Conservation (phyloP, 1,284 basidiomycete species). For the Baeospora myosura region DNA sequence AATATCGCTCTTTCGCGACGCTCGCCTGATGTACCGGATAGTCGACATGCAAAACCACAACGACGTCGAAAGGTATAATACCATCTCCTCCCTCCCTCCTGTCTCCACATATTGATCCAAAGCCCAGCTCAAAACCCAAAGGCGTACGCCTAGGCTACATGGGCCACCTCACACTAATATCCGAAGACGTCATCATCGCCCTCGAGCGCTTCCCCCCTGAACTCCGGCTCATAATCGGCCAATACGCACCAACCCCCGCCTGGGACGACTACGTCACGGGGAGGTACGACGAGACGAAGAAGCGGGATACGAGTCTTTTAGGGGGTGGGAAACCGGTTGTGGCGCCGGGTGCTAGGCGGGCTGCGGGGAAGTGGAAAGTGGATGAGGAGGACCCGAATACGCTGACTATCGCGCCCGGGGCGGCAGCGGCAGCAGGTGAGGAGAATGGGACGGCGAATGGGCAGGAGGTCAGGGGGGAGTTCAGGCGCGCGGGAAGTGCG, state of each 20-base stretch:
- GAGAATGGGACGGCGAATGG: slow-evolving; percentile 10
- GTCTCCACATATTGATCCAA: slow-evolving; percentile 9
- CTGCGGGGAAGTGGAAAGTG: slow-evolving; percentile 45
- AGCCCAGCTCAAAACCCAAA: slow-evolving; percentile 52
- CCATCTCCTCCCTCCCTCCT: slow-evolving; percentile 5
- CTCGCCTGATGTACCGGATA: slow-evolving; percentile 71
- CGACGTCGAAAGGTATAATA: slow-evolving; percentile 61
- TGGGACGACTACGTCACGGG: slow-evolving; percentile 88
- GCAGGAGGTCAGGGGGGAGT: slow-evolving; percentile 43
- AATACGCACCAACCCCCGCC: slow-evolving; percentile 67
- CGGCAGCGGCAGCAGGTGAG: slow-evolving; percentile 18
- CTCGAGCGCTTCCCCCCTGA: slow-evolving; percentile 83
- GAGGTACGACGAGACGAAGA: slow-evolving; percentile 80
- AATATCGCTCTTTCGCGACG: slow-evolving; percentile 76
- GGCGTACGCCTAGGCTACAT: slow-evolving; percentile 86
- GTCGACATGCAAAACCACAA: slow-evolving; percentile 79
- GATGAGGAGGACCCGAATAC: slow-evolving; percentile 55
- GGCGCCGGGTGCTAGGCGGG: slow-evolving; percentile 23
- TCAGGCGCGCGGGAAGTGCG: slow-evolving; percentile 40
- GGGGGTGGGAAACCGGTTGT: slow-evolving; percentile 77
- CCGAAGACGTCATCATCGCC: slow-evolving; percentile 82
- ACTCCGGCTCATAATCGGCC: slow-evolving; percentile 56
- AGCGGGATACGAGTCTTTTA: slow-evolving; percentile 69
- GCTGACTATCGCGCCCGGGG: slow-evolving; percentile 19
- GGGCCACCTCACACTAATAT: slow-evolving; percentile 93